phyloP scores from a whole-genome alignment of 345 rosid species.

The Ceriops decandra region DNA sequence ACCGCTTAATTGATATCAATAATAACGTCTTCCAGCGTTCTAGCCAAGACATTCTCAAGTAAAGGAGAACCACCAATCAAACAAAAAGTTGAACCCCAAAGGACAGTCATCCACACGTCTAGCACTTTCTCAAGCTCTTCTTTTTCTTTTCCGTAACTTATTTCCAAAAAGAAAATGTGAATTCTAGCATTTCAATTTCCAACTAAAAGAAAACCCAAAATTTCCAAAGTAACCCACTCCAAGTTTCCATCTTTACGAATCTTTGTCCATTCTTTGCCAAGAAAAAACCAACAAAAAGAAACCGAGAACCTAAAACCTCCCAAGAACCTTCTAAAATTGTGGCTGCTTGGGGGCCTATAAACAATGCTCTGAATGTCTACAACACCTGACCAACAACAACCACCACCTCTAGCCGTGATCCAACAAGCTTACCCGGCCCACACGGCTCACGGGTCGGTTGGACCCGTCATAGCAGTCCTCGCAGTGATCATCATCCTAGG shows the following conservation, averaged over 20 bases:
- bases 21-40: too few species aligned
- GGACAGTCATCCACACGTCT: too few species aligned
- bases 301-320: slow-evolving; percentile 12
- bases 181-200: too few species aligned
- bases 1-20: too few species aligned
- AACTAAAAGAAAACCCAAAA: too few species aligned
- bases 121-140: too few species aligned
- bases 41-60: too few species aligned
- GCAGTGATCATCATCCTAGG: slow-evolving; percentile 58
- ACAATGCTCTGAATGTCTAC: slow-evolving; percentile 28
- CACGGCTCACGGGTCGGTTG: slow-evolving; percentile 50
- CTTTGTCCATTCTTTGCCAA: not conserved
- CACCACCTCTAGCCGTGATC: slow-evolving; percentile 29
- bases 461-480: slow-evolving; percentile 61
- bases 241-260: not conserved
- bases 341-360: not conserved
- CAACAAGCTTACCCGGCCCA: slow-evolving; percentile 37
- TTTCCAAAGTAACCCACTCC: too few species aligned
- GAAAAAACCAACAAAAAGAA: not conserved
- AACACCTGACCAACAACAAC: slow-evolving; percentile 34
- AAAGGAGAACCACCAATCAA: too few species aligned
- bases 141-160: too few species aligned
- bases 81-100: too few species aligned
- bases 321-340: slow-evolving; percentile 5
- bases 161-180: too few species aligned